A percentile compares a stretch with the other conserved stretches of the same genome.
Evolutionary conservation across 1,139 yeast genomes (phyloP).

Genomic region (Torulaspora pretoriensis): DNA sequence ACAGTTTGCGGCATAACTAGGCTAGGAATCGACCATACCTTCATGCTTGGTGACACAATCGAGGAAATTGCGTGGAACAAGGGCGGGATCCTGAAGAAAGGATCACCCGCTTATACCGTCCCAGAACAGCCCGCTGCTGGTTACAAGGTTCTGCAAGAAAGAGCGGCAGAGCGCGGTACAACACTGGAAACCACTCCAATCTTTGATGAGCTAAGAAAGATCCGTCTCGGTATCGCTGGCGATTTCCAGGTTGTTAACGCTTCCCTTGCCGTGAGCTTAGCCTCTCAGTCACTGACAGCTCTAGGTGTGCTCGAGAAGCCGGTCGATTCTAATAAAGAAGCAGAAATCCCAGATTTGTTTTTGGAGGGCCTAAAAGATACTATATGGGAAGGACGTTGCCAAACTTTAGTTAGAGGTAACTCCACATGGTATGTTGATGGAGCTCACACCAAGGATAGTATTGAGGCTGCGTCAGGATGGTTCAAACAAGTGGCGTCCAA

Average conservation of each 20-base stretch:
- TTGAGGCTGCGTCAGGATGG: constrained; percentile 79
- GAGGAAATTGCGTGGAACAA: constrained; percentile 95
- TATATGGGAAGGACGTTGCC: constrained; percentile 94
- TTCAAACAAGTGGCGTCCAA: constrained; percentile 44
- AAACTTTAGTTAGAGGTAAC: constrained; percentile 49
- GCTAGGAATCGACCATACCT: constrained; percentile 88
- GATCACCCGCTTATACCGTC: constrained; percentile 64
- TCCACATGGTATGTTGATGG: constrained; percentile 87
- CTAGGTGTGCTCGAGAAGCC: constrained; percentile 41
- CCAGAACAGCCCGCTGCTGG: constrained; percentile 53
- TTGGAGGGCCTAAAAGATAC: constrained; percentile 63
- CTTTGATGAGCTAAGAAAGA: constrained; percentile 39
- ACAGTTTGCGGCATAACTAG: constrained; percentile 82
- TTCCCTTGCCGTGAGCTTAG: constrained; percentile 76
- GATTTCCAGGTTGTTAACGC: constrained; percentile 84
- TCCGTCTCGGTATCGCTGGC: constrained; percentile 77
- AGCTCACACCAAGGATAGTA: constrained; percentile 89
- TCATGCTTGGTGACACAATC: constrained; percentile 82
- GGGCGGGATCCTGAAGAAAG: constrained; percentile 81
- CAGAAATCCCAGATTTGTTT: constrained; percentile 41
- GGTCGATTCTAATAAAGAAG: constrained; percentile 18
- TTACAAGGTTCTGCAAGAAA: constrained; percentile 47
- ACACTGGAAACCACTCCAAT: constrained; percentile 50
- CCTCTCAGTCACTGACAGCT: constrained; percentile 54
- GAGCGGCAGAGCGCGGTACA: constrained; percentile 65